Percentiles rank a stretch among this genome's conserved stretches.
phyloP scores from a whole-genome alignment of 805 yeast genomes.

The Candida sphagnicola region DNA sequence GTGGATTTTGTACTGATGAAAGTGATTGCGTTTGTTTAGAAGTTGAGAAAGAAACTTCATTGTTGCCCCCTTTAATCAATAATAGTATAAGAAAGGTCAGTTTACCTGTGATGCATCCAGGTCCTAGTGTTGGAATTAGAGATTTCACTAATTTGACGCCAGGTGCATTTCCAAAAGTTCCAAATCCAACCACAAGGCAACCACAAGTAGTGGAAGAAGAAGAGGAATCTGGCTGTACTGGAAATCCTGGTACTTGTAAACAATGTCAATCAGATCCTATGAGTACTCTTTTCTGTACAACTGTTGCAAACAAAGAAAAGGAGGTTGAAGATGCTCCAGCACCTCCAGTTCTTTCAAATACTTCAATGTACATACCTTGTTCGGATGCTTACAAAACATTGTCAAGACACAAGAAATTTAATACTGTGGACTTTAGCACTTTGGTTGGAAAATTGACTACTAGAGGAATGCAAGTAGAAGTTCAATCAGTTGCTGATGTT shows the following conservation, averaged over 20 bases:
- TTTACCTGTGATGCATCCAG: constrained; percentile 61
- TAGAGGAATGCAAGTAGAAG: constrained; percentile 87
- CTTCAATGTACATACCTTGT: constrained; percentile 68
- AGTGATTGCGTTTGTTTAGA: constrained; percentile 92
- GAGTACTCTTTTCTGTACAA: constrained; percentile 84
- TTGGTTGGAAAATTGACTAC: constrained; percentile 74
- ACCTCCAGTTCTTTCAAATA: constrained; percentile 12
- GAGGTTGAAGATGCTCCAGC: constrained; percentile 10
- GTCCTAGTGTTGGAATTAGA: constrained; percentile 53
- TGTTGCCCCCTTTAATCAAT: constrained; percentile 41
- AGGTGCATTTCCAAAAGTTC: constrained; percentile 34
- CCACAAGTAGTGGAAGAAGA: constrained; percentile 8
- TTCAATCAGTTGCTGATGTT: constrained; percentile 83
- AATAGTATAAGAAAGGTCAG: constrained; percentile 31
- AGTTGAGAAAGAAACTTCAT: constrained; percentile 52
- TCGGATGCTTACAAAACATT: constrained; percentile 87
- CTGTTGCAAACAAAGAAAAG: constrained; percentile 58
- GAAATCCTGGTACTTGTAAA: constrained; percentile 82
- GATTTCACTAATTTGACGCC: constrained; percentile 39
- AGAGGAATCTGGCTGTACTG: constrained; percentile 57
- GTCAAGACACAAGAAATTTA: constrained; percentile 75
- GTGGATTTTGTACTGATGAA: constrained; percentile 92
- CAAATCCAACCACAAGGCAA: constrained; percentile 8
- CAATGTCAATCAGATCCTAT: constrained; percentile 85
- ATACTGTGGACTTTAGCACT: constrained; percentile 66